Conservation (phyloP, 2,329 filamentous ascomycete species). For the Botrytis aclada region DNA sequence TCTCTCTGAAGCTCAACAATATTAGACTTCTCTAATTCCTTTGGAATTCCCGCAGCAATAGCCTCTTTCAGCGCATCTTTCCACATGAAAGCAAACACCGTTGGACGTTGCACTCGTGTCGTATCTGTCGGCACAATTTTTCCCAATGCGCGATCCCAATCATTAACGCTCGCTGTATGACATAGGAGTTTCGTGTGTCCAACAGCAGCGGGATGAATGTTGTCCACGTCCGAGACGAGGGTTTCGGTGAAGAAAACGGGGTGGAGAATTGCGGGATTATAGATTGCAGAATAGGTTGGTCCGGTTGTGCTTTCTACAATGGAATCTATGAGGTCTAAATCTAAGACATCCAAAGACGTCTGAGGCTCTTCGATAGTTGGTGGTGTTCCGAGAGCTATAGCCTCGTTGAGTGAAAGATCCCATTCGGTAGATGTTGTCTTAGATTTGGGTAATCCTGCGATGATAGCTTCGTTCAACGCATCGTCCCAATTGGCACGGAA, state of each 20-base stretch:
- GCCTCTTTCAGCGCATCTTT: slow-evolving; percentile 12
- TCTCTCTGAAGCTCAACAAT: background rate
- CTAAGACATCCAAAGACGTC: too few species aligned
- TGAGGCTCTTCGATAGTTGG: slow-evolving; percentile 18
- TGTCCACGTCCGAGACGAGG: slow-evolving; percentile 14
- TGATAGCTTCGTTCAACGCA: slow-evolving; percentile 31
- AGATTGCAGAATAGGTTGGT: slow-evolving; percentile 4
- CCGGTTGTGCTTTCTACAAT: background rate
- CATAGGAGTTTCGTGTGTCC: slow-evolving; percentile 17
- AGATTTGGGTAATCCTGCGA: slow-evolving; percentile 20
- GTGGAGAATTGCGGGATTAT: slow-evolving; percentile 24
- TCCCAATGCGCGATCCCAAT: slow-evolving; percentile 29
- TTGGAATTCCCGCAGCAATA: slow-evolving; percentile 2
- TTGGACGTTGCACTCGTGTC: slow-evolving; percentile 22
- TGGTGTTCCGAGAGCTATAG: slow-evolving; percentile 20
- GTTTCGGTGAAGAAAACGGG: slow-evolving; percentile 26
- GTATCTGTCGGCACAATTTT: slow-evolving; percentile 22
- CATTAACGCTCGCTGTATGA: slow-evolving; percentile 15
- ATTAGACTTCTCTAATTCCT: background rate
- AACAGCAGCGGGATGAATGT: slow-evolving; percentile 25
- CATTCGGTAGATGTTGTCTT: slow-evolving; percentile 22
- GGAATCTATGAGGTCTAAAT: background rate
- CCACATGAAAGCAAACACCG: slow-evolving; percentile 8
- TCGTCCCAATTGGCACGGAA: slow-evolving; percentile 29
- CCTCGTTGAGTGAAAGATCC: slow-evolving; percentile 26